These are phyloP conservation scores for Scutellaria galericulata DNA, from an alignment of 257 asterid genomes.

Conservation along the genomic window DNA sequence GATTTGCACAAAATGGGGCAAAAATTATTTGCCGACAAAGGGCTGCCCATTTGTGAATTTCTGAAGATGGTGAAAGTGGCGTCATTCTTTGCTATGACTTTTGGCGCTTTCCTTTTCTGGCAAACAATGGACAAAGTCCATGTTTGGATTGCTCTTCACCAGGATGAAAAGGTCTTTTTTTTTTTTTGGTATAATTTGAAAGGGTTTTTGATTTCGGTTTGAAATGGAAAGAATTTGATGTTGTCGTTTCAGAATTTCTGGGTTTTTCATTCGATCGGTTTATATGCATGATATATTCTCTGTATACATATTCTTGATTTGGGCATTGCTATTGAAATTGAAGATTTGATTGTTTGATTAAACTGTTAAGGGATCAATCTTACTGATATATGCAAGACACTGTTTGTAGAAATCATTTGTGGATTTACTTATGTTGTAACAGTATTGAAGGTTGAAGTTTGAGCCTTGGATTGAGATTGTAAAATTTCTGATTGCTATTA, in stretches of 20 bases:
- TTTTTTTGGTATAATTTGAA: neutral
- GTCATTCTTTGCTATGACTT: constrained; percentile 71
- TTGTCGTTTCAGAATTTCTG: constrained; percentile 23
- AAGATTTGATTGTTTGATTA: neutral
- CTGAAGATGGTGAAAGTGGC: constrained; percentile 74
- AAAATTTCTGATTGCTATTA: neutral
- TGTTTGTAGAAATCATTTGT: neutral
- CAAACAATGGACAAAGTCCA: constrained; percentile 88
- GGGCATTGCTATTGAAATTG: neutral
- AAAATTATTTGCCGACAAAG: neutral
- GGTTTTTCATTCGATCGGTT: constrained; percentile 2
- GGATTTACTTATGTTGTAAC: neutral
- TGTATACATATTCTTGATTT: neutral
- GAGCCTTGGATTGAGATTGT: neutral
- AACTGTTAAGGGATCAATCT: neutral
- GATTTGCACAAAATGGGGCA: neutral
- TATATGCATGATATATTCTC: neutral
- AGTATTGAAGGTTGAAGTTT: constrained; percentile 12
- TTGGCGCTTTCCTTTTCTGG: constrained; percentile 89
- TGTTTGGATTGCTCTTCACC: constrained; percentile 90
- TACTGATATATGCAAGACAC: neutral
- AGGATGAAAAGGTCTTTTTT: constrained; percentile 71
- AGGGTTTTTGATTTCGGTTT: neutral
- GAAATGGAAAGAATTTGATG: neutral
- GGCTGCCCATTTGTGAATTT: constrained; percentile 25